A percentile compares a stretch with the other conserved stretches of the same genome.
Evolutionary conservation across 2,329 filamentous ascomycete genomes (phyloP).

Genomic region (Tricladium varicosporioides): DNA sequence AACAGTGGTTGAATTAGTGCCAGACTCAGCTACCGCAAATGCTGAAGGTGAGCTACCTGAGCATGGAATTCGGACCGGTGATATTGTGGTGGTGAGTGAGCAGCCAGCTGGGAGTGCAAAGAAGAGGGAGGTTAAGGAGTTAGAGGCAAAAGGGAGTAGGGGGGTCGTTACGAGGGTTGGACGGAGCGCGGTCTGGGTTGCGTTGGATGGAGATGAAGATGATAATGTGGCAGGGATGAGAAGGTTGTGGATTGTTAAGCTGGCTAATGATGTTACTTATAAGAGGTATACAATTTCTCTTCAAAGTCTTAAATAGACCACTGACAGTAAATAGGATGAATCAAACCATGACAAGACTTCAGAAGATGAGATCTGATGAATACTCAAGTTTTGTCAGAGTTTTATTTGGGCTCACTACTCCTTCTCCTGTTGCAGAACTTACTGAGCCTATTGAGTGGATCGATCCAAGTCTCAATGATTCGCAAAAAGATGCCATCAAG

Average conservation of each 20-base stretch:
- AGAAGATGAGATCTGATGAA: constrained; percentile 55
- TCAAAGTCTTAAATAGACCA: neutral
- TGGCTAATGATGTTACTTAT: constrained; percentile 68
- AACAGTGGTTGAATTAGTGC: constrained; percentile 76
- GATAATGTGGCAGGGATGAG: constrained; percentile 36
- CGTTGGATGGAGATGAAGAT: constrained; percentile 63
- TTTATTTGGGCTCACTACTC: constrained; percentile 57
- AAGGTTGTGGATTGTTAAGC: constrained; percentile 62
- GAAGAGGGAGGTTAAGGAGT: constrained; percentile 66
- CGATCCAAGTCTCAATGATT: constrained; percentile 61
- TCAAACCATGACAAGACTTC: constrained; percentile 57
- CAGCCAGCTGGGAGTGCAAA: constrained; percentile 63
- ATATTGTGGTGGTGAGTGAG: constrained; percentile 74
- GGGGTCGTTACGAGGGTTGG: constrained; percentile 69
- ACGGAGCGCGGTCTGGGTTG: constrained; percentile 59
- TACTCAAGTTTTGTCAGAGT: constrained; percentile 61
- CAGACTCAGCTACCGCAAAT: constrained; percentile 62
- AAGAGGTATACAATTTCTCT: constrained; percentile 33
- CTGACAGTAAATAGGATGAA: constrained; percentile 51
- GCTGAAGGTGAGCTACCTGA: constrained; percentile 58
- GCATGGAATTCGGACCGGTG: constrained; percentile 73
- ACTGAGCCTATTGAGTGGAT: constrained; percentile 53
- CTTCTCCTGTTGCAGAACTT: constrained; percentile 46
- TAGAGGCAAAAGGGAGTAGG: constrained; percentile 65
- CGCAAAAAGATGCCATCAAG: constrained; percentile 66